phyloP scores from a whole-genome alignment of 2,329 filamentous ascomycete species.

The Aureobasidium lini region DNA sequence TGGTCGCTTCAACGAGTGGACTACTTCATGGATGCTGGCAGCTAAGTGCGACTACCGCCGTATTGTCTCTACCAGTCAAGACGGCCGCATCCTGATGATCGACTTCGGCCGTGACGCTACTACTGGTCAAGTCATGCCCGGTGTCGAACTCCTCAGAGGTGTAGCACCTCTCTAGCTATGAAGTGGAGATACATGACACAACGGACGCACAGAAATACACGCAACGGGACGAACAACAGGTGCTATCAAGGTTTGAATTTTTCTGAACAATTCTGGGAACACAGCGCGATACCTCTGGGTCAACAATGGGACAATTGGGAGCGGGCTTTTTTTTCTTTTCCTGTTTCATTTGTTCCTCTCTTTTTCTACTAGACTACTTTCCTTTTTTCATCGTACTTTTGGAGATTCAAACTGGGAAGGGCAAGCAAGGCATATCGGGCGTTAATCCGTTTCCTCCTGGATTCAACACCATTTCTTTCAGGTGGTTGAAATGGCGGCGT shows the following conservation, averaged over 20 bases:
- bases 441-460: not conserved
- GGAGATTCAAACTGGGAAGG: not conserved
- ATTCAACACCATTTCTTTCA: not conserved
- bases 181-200: not conserved
- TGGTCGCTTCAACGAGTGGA: conserved; percentile 88
- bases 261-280: not conserved
- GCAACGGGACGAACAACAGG: not conserved
- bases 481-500: not conserved
- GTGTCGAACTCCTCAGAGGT: conserved; percentile 15
- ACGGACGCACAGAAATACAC: not conserved
- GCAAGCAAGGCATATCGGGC: conserved; percentile 1
- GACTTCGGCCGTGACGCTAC: conserved; percentile 61
- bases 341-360: not conserved
- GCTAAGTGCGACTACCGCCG: conserved; percentile 93
- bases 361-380: conserved; percentile 1
- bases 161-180: not conserved
- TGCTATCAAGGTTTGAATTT: not conserved
- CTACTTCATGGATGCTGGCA: conserved; percentile 90
- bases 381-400: not conserved
- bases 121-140: conserved; percentile 19
- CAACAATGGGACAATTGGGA: not conserved
- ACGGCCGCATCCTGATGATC: conserved; percentile 84
- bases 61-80: conserved; percentile 91
- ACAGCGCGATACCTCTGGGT: conserved; percentile 3
- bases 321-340: not conserved